Conservation (phyloP, 2,329 filamentous ascomycete genomes). For the Zymoseptoria ardabiliae region DNA sequence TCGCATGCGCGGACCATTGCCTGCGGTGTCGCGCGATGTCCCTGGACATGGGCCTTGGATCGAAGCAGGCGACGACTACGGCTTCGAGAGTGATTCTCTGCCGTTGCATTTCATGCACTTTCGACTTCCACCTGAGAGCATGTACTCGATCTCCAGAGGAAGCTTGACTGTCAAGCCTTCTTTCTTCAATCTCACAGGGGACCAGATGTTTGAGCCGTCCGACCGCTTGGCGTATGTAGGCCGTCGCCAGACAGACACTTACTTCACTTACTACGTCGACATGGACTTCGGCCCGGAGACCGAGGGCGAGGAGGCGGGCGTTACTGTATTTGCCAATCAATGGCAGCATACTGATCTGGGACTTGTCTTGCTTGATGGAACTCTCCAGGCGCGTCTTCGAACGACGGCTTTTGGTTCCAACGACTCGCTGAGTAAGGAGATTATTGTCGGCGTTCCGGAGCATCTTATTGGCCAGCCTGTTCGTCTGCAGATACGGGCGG, state of each 20-base stretch:
- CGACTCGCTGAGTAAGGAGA: not conserved
- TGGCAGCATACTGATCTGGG: constrained; percentile 47
- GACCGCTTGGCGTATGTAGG: constrained; percentile 48
- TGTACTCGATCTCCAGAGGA: constrained; percentile 40
- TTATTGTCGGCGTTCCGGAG: not conserved
- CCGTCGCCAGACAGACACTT: constrained; percentile 48
- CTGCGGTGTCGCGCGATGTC: constrained; percentile 28
- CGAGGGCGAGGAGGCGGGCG: constrained; percentile 44
- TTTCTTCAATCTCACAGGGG: constrained; percentile 49
- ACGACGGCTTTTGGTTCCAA: not conserved
- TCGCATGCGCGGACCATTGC: constrained; percentile 39
- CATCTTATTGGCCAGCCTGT: not conserved
- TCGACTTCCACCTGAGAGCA: constrained; percentile 39
- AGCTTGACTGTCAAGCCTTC: constrained; percentile 11
- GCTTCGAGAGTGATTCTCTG: constrained; percentile 40
- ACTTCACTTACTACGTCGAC: constrained; percentile 46
- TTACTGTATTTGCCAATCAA: constrained; percentile 48
- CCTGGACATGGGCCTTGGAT: constrained; percentile 39
- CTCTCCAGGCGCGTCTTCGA: constrained; percentile 10
- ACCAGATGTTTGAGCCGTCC: constrained; percentile 27
- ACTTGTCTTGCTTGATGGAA: constrained; percentile 24
- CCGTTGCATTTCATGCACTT: constrained; percentile 52
- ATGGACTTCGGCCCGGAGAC: constrained; percentile 37
- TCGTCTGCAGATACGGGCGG: not conserved
- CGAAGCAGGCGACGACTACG: constrained; percentile 38